phyloP scores from a whole-genome alignment of 768 basidiomycete genomes.

The Rossbeevera mucosa region DNA sequence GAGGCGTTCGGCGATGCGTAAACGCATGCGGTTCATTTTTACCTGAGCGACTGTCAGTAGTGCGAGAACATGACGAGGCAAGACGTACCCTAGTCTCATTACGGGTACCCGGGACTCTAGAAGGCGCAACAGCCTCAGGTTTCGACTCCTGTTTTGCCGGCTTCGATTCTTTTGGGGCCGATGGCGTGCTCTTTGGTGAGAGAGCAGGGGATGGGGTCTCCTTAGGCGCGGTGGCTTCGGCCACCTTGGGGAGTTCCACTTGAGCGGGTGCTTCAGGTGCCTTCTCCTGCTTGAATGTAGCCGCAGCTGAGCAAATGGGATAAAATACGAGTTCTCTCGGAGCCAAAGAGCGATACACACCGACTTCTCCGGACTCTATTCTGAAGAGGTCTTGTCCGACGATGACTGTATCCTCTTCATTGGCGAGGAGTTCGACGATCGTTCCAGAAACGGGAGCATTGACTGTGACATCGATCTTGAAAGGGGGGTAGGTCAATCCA shows the following conservation, averaged over 20 bases:
- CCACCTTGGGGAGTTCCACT: slow-evolving; percentile 28
- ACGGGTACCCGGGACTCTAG: slow-evolving; percentile 50
- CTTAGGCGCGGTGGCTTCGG: slow-evolving; percentile 42
- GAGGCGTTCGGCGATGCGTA: slow-evolving; percentile 93
- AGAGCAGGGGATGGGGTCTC: slow-evolving; percentile 46
- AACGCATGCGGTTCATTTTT: slow-evolving; percentile 98
- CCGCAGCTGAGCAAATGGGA: slow-evolving; percentile 19
- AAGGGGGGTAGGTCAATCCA: slow-evolving; percentile 5
- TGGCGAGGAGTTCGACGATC: slow-evolving; percentile 80
- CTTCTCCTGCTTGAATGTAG: slow-evolving; percentile 26
- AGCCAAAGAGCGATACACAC: slow-evolving; percentile 28
- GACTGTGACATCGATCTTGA: slow-evolving; percentile 93
- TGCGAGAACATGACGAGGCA: background rate
- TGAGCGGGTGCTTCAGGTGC: slow-evolving; percentile 23
- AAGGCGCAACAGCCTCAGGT: slow-evolving; percentile 28
- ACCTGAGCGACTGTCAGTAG: slow-evolving; percentile 44
- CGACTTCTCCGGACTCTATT: slow-evolving; percentile 76
- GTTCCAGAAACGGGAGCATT: slow-evolving; percentile 88
- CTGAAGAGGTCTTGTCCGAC: slow-evolving; percentile 94
- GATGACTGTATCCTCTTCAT: slow-evolving; percentile 89
- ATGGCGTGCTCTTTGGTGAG: slow-evolving; percentile 28
- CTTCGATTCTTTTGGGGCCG: slow-evolving; percentile 33
- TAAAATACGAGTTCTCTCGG: background rate
- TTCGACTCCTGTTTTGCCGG: slow-evolving; percentile 33
- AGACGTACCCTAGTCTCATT: slow-evolving; percentile 73